Conservation (phyloP, 352 stramenopile species). For the Phytophthora citrophthora region DNA sequence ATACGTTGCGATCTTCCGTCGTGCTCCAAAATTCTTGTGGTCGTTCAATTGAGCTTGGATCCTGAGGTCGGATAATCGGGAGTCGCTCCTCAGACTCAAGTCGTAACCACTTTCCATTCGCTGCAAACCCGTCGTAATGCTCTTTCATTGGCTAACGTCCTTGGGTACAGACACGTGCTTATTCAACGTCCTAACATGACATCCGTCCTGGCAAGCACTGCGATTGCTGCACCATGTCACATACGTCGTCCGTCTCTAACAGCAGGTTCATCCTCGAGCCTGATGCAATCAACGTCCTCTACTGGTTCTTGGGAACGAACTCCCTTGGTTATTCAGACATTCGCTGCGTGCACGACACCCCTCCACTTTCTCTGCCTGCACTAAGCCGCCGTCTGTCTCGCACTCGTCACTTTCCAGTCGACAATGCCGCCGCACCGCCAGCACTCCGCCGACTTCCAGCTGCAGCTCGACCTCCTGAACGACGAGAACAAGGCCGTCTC, state of each 20-base stretch:
- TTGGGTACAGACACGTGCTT: not conserved
- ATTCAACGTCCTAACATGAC: not conserved
- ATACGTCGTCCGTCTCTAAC: conserved; percentile 29
- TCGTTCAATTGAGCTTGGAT: conserved; percentile 22
- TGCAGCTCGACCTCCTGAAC: conserved; percentile 25
- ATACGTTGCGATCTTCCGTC: conserved; percentile 10
- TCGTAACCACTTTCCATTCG: conserved; percentile 18
- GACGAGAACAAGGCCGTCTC: conserved; percentile 20
- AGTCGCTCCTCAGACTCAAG: not conserved
- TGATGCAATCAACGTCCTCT: conserved; percentile 19
- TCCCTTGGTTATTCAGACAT: conserved; percentile 29
- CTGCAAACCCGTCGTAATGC: not conserved
- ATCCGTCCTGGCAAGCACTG: not conserved
- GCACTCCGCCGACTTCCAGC: conserved; percentile 29
- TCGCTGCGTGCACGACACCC: conserved; percentile 18
- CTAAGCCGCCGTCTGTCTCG: conserved; percentile 2
- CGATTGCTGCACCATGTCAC: conserved; percentile 24
- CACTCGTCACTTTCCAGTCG: conserved; percentile 23
- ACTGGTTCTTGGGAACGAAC: not conserved
- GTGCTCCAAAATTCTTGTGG: conserved; percentile 36
- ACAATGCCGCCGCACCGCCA: conserved; percentile 32
- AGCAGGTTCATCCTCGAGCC: conserved; percentile 27
- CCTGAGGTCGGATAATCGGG: conserved; percentile 14
- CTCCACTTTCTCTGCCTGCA: conserved; percentile 1
- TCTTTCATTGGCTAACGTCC: conserved; percentile 3